Evolutionary conservation across 2,329 filamentous ascomycete genomes (phyloP), one percentile per base, ranked within the genome.

Genomic region (Aureobasidium sp.): DNA sequence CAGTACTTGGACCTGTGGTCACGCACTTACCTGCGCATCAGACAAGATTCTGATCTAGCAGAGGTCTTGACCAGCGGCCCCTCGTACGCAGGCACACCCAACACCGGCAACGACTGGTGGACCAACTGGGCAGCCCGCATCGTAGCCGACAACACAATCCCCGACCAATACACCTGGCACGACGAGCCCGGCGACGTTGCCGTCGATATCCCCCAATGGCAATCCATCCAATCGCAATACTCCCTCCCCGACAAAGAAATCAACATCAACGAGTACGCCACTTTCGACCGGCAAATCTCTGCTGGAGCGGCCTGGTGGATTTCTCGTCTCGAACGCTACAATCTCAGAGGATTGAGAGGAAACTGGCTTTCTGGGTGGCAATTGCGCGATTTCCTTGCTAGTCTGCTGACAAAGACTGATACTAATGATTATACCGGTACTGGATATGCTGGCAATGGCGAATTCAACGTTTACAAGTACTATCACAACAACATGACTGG

Each of bases 221-320:
- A 24, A 15, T 24, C 14, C 24, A 48, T 48, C 27, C 24, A 14
- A 29, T 5, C 14, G 12, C 45, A 48, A 31, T 48, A 48, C 45
- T 31, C 31, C 2, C 27, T 48, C 4, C 45, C 45, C 14, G 27
- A 48, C 27, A 24, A 24, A 14, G 69, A 75, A 0, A 70, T 80
- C 39, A 78, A 80, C 63, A 74, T 81, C 66, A 81, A 82, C 64
- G 79, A 82, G 64, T 82, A 82, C 64, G 79, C 70, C 3, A 67
- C 66, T 1, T 70, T 67, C 22, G 64, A 64, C 7, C 75, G 81
- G 64, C 76, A 81, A 60, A 70, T 75, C 9, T 75, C 79, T 0
- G 68, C 74, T 0, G 72, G 70, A 5, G 69, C 74, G 0, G 78
- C 74, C 0, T 81, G 74, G 71, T 81, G 75, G 70, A 77, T 82